These are phyloP conservation scores for Kappamyces sp. DNA, from an alignment of 192 early-diverging fungal species.

Conservation along the genomic window DNA sequence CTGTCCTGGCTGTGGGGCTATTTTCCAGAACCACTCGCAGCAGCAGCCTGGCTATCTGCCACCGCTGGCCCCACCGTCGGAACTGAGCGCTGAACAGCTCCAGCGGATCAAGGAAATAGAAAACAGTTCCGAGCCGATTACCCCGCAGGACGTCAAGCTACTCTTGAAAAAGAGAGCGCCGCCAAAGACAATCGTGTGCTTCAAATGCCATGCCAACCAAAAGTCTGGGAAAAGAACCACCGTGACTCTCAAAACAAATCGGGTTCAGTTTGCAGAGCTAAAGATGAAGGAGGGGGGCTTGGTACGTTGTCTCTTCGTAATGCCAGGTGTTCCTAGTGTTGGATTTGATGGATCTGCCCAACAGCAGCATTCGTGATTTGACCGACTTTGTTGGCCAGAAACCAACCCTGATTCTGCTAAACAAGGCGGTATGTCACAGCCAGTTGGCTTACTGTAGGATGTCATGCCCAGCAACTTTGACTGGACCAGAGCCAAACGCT, in stretches of 20 bases:
- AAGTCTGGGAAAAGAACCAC: background rate
- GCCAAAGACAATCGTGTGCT: conserved; percentile 1
- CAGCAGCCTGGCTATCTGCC: conserved; percentile 8
- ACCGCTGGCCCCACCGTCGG: background rate
- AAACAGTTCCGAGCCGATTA: too few species aligned
- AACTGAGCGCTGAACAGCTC: background rate
- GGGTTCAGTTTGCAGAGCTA: background rate
- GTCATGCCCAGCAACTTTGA: conserved; percentile 5
- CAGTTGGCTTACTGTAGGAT: conserved; percentile 1
- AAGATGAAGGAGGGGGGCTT: background rate
- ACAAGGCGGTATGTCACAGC: conserved; percentile 11
- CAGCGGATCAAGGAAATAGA: background rate
- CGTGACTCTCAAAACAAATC: background rate
- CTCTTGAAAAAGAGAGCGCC: background rate
- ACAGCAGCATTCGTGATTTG: background rate
- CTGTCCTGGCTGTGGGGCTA: conserved; percentile 9
- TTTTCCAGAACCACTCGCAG: background rate
- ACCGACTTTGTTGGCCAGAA: conserved; percentile 10
- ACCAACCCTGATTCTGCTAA: background rate
- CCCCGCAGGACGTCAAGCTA: background rate
- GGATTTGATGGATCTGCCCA: background rate
- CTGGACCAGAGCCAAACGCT: background rate
- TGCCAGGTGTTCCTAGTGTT: background rate
- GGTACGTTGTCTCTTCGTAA: too few species aligned
- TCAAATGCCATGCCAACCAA: conserved; percentile 3